A percentile compares a stretch with the other conserved stretches of the same genome.
phyloP scores from a whole-genome alignment of 139 green algal genomes.

The Bryopsis sp. region DNA sequence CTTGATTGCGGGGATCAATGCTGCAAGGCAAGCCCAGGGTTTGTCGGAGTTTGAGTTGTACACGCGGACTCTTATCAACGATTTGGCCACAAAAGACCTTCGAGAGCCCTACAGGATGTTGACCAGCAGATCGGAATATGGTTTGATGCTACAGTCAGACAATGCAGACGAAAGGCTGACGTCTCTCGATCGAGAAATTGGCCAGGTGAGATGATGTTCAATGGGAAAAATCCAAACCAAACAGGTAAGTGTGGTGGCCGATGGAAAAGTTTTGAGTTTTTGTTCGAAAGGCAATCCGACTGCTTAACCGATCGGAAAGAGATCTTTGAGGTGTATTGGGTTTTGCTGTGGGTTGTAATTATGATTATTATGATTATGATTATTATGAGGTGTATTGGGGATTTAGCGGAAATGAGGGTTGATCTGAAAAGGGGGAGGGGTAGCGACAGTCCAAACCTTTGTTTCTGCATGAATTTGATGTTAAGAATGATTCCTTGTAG shows the following conservation, averaged over 20 bases:
- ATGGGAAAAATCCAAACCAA: conserved; percentile 54
- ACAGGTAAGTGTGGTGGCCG: conserved; percentile 23
- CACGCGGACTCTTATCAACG: conserved; percentile 89
- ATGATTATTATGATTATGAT: too few relatives aligned
- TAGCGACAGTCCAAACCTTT: too few relatives aligned
- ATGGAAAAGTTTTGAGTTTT: too few relatives aligned
- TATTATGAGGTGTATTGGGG: too few relatives aligned
- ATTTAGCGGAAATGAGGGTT: too few relatives aligned
- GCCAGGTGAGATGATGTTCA: conserved; percentile 73
- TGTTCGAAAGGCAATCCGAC: too few relatives aligned
- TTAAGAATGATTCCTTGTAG: too few relatives aligned
- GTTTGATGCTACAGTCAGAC: conserved; percentile 84
- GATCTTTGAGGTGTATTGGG: too few relatives aligned
- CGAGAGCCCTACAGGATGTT: conserved; percentile 96
- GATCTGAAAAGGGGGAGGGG: too few relatives aligned
- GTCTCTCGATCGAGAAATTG: conserved; percentile 69
- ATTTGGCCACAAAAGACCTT: conserved; percentile 94
- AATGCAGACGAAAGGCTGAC: conserved; percentile 92
- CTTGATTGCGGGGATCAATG: conserved; percentile 86
- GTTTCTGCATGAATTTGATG: too few relatives aligned
- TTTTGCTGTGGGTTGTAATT: too few relatives aligned
- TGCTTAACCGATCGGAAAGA: too few relatives aligned
- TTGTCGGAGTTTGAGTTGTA: conserved; percentile 53
- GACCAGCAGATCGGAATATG: conserved; percentile 84
- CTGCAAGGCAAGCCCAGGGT: conserved; percentile 51